Evolutionary conservation across 1,284 basidiomycete genomes (phyloP).

Genomic region (Sphagnurus paluster): DNA sequence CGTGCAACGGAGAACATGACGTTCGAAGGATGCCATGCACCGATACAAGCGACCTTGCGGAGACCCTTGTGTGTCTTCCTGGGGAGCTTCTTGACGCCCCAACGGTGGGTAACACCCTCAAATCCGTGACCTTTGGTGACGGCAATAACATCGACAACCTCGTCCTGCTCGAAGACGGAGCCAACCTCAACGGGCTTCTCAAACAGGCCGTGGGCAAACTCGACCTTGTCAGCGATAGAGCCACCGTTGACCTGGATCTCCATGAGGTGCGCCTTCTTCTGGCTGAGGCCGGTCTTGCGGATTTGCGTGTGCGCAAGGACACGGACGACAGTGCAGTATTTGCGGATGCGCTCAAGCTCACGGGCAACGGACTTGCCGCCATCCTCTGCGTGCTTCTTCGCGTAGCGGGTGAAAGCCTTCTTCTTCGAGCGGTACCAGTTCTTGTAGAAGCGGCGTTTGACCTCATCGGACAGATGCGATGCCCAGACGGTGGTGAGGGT

Average conservation of each 20-base stretch:
- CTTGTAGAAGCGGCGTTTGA: constrained; percentile 99
- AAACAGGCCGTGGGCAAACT: constrained; percentile 93
- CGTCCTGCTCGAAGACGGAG: constrained; percentile 94
- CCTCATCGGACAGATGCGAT: constrained; percentile 82
- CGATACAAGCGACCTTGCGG: constrained; percentile 99
- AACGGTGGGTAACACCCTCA: constrained; percentile 99
- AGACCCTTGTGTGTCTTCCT: constrained; percentile 99
- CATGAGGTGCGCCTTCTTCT: constrained; percentile 99
- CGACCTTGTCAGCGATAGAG: constrained; percentile 96
- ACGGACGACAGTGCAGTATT: constrained; percentile 99
- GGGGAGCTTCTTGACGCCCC: constrained; percentile 99
- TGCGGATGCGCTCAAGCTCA: constrained; percentile 99
- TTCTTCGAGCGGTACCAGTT: constrained; percentile 99
- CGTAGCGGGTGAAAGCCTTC: constrained; percentile 99
- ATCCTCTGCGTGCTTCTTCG: constrained; percentile 98
- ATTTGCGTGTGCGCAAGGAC: constrained; percentile 99
- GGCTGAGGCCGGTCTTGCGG: constrained; percentile 95
- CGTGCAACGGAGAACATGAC: constrained; percentile 99
- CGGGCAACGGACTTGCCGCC: constrained; percentile 90
- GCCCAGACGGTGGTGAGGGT: constrained; percentile 84
- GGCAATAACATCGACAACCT: constrained; percentile 96
- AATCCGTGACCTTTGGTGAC: constrained; percentile 99
- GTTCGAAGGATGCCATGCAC: constrained; percentile 98
- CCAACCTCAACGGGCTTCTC: constrained; percentile 94
- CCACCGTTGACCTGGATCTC: constrained; percentile 99